Conservation (phyloP, 1,284 basidiomycete species). For the Ustilago lituana region DNA sequence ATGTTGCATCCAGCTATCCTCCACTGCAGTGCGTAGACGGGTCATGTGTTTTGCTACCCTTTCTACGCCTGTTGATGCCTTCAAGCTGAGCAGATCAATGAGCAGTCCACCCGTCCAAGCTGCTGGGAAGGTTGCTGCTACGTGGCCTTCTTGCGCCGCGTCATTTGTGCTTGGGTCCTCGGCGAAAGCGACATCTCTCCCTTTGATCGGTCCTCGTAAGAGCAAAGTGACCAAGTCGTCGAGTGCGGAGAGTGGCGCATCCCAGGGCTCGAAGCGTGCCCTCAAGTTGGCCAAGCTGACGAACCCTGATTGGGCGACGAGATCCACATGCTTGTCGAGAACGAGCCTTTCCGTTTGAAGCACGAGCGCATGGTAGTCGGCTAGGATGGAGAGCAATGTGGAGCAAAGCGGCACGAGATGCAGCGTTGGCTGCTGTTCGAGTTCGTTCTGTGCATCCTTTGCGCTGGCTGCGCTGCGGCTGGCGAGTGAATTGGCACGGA, state of each 20-base stretch:
- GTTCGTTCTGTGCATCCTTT: constrained; percentile 17
- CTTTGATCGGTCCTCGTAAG: constrained; percentile 25
- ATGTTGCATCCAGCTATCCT: constrained; percentile 50
- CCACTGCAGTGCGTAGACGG: constrained; percentile 36
- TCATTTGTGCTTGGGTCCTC: constrained; percentile 2
- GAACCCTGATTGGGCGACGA: constrained; percentile 35
- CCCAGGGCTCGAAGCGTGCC: constrained; percentile 45
- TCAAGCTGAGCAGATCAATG: constrained; percentile 44
- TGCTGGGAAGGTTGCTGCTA: constrained; percentile 15
- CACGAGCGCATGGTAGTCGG: constrained; percentile 42
- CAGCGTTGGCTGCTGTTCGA: constrained; percentile 37
- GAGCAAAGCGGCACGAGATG: constrained; percentile 52
- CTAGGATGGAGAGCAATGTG: constrained; percentile 35
- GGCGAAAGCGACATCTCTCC: constrained; percentile 23
- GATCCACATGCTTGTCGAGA: constrained; percentile 27
- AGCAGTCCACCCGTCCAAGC: constrained; percentile 53
- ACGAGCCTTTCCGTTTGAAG: constrained; percentile 40
- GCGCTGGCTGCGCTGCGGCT: constrained; percentile 7
- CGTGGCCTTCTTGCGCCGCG: not conserved
- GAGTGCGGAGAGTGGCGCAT: constrained; percentile 43
- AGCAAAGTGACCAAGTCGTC: constrained; percentile 35
- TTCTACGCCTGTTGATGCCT: constrained; percentile 40
- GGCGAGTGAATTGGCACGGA: constrained; percentile 34
- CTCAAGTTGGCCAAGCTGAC: constrained; percentile 50
- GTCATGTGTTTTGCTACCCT: constrained; percentile 37